A percentile compares a stretch with the other conserved stretches of the same genome.
Conservation (phyloP, 225 moss, liverwort and hornwort species). For the Takakia lepidozioides region DNA sequence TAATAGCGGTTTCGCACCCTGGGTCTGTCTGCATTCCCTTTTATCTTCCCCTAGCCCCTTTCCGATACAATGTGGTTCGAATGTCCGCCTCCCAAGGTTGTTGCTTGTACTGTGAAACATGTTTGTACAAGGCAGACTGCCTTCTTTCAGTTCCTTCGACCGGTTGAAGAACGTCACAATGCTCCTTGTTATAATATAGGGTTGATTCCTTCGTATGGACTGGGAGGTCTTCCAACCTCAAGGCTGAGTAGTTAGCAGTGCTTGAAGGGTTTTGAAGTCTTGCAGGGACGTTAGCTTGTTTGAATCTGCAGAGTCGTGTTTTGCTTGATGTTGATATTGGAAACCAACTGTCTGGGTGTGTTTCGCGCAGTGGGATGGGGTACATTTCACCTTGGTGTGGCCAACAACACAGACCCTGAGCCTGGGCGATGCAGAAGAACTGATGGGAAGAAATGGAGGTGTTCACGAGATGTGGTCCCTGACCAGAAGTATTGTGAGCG, state of each 20-base stretch:
- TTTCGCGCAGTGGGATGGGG: constrained; percentile 77
- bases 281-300: not conserved
- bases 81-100: not conserved
- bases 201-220: no score
- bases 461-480: constrained; percentile 87
- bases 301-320: not conserved
- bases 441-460: constrained; percentile 98
- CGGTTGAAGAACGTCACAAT: not conserved
- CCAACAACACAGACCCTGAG: constrained; percentile 93
- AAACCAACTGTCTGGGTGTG: not conserved
- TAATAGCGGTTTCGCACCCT: no score
- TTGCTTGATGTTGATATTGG: not conserved
- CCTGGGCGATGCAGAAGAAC: constrained; percentile 94
- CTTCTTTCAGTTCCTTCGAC: constrained; percentile 1
- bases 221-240: not conserved
- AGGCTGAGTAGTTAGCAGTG: not conserved
- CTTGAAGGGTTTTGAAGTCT: not conserved
- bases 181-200: no score
- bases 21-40: no score
- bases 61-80: not conserved
- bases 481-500: constrained; percentile 99
- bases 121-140: no score
- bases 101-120: not conserved
- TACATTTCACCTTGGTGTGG: constrained; percentile 77
- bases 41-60: no score